phyloP scores from a whole-genome alignment of 169 alveolate species.

The Eimeria nieschulzi region DNA sequence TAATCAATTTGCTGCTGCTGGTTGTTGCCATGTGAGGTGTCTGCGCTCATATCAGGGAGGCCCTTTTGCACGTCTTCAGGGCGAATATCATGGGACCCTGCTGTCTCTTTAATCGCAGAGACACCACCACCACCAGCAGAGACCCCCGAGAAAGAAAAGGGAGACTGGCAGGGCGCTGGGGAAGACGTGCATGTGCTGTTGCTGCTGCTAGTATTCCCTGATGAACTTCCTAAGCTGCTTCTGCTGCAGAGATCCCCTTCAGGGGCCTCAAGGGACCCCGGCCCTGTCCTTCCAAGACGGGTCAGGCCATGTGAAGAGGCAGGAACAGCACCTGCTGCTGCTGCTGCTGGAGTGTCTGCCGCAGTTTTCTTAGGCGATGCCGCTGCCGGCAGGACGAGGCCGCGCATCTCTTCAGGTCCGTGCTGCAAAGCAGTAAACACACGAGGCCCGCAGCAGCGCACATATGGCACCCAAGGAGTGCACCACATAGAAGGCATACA shows the following conservation, averaged over 20 bases:
- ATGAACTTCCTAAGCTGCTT: slow-evolving; percentile 36
- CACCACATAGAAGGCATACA: background rate
- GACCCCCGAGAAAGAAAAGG: slow-evolving; percentile 21
- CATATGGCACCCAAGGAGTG: no score
- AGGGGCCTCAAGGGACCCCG: background rate
- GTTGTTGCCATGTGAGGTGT: background rate
- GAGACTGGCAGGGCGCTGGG: slow-evolving; percentile 60
- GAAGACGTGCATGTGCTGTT: slow-evolving; percentile 62
- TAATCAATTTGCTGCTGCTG: slow-evolving; percentile 9
- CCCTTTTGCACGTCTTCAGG: no score
- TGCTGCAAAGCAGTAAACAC: background rate
- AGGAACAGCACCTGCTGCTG: slow-evolving; percentile 24
- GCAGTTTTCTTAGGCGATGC: background rate
- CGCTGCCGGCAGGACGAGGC: slow-evolving; percentile 10
- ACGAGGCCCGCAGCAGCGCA: no score
- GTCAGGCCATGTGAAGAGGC: slow-evolving; percentile 27
- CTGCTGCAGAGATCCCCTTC: slow-evolving; percentile 64
- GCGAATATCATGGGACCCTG: background rate
- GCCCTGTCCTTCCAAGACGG: background rate
- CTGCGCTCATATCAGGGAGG: no score
- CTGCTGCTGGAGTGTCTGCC: slow-evolving; percentile 49
- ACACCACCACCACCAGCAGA: slow-evolving; percentile 13
- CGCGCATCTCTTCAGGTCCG: slow-evolving; percentile 67
- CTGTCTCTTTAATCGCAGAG: background rate
- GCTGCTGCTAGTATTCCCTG: slow-evolving; percentile 50